Evolutionary conservation across 345 rosid genomes (phyloP).

Genomic region (Cardamine resedifolia): DNA sequence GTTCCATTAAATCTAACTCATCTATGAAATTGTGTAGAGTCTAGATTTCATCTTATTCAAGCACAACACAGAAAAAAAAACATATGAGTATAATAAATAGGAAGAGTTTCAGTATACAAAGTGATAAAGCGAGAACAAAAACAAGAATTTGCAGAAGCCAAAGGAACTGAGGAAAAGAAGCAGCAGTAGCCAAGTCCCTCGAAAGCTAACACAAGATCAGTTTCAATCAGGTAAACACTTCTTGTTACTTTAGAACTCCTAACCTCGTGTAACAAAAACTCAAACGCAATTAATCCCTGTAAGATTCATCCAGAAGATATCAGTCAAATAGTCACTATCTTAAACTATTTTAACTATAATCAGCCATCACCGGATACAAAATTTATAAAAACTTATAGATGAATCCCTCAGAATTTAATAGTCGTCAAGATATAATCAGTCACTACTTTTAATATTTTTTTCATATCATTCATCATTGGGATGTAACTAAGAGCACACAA

Average conservation of each 20-base stretch:
- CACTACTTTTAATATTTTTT: background rate
- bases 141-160: background rate
- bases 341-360: too few relatives aligned
- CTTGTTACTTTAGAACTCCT: background rate
- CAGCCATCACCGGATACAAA: too few relatives aligned
- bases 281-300: background rate
- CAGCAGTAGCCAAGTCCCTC: background rate
- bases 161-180: background rate
- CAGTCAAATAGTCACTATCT: background rate
- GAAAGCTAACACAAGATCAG: background rate
- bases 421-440: background rate
- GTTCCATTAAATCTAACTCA: background rate
- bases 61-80: background rate
- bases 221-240: background rate
- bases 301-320: background rate
- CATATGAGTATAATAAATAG: background rate
- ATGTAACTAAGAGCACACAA: background rate
- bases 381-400: background rate
- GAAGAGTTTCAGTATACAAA: background rate
- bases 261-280: background rate
- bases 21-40: background rate
- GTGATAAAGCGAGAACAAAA: background rate
- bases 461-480: background rate
- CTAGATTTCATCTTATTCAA: background rate
- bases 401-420: background rate